phyloP scores from a whole-genome alignment of 139 green algal species.

The Desmodesmus armatus region DNA sequence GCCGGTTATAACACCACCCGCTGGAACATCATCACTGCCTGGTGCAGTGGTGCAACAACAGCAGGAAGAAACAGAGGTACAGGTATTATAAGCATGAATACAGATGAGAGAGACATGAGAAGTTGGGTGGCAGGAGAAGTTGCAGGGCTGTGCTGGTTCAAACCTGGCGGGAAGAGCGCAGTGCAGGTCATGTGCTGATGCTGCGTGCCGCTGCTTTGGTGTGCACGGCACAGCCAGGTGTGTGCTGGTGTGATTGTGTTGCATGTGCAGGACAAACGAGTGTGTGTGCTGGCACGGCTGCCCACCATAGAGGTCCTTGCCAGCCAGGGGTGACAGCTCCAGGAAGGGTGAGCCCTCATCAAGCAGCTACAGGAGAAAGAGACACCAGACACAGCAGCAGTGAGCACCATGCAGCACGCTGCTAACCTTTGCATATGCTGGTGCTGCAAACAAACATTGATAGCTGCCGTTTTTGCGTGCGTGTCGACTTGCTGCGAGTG shows the following conservation, averaged over 20 bases:
- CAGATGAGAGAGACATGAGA: not conserved
- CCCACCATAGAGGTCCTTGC: conserved; percentile 83
- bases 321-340: conserved; percentile 87
- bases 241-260: conserved; percentile 67
- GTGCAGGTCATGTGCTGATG: no score
- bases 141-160: no score
- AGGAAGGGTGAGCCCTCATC: conserved; percentile 89
- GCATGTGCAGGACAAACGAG: conserved; percentile 87
- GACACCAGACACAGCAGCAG: no score
- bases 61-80: no score
- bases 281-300: conserved; percentile 69
- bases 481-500: no score
- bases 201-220: not conserved
- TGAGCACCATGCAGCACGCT: no score
- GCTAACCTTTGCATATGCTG: no score
- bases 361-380: conserved; percentile 75
- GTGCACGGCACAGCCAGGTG: conserved; percentile 81
- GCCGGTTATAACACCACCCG: conserved; percentile 91
- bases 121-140: no score
- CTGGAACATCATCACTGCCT: conserved; percentile 82
- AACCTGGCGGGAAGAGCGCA: no score
- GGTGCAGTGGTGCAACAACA: no score
- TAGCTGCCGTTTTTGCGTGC: no score
- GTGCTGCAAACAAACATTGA: no score
- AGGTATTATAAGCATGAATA: not conserved